Base-by-base conservation (phyloP, 192 early-diverging fungal species). In the Umbelopsis isabellina region DNA sequence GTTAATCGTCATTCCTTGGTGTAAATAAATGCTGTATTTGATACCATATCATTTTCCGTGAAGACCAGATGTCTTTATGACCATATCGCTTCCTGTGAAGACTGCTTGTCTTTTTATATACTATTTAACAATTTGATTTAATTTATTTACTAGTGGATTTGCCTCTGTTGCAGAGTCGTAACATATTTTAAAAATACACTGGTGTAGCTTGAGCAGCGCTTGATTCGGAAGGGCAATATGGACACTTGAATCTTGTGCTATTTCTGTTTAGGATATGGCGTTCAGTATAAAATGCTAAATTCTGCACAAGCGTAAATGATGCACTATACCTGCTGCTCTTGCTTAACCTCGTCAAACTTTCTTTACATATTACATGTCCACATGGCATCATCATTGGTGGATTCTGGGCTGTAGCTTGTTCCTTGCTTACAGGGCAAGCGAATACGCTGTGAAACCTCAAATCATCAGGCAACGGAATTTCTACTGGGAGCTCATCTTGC, bases 331-430 rank as follows among this genome's bases (percentile, higher is more conserved):
- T 76, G 49, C 79, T 82, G 16, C 90, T 91, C 69, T 92, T 91
- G 41, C 92, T 85, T 21, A 99, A 86, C 69, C 93, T 87, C 9
- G 84, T 82, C 66, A 99, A 80, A 77, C 92, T 93, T 72, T 95
- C 97, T 74, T 93, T 90, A 82, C 93, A 95, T 41, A 99, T 89
- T 0, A 98, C 95, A 75, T 99, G 98, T 15, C 98, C 98, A 79
- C 98, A 99, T 2, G 84, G 83, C 91, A 99, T 89, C 93, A 95
- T 94, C 95, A 97, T 98, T 0, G 98, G 98, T 49, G 97, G 97
- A 68, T 99, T 99, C n/a, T 88, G 85, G 21, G 90, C 87, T 6
- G 93, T 90, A 1, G 92, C 93, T 75, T 95, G 93, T 75, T 99
- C 98, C 79, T 98, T 98, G 33, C 89, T 90, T 2, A 99, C 98